Base-by-base conservation (phyloP, 2,329 filamentous ascomycete species). In the Verticillium nubilum region DNA sequence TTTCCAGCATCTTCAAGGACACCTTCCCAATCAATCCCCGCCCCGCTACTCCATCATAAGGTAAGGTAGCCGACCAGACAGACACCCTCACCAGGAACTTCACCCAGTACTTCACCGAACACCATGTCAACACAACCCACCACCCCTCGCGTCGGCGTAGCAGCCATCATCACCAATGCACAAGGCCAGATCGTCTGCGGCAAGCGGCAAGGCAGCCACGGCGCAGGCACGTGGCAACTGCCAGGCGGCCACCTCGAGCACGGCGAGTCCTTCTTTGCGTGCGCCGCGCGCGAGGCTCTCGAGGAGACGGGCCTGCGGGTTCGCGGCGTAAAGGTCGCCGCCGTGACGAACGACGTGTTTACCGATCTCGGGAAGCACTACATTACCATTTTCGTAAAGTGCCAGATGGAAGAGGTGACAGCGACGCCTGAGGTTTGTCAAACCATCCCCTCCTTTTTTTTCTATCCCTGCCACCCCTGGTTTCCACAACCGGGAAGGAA, bases 231-330 rank as follows among this genome's bases (percentile, higher is more conserved):
- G 0, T 85, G 82, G 73, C 86, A 86, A 56, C 81, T 91, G 15
- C 89, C 90, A 0, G 90, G 90, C 25, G 91, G 90, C 0, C 89
- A 94, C 66, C 80, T 93, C 17, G 90, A 94, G 62, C 82, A 83
- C 59, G 82, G 83, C 62, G 90, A 94, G 69, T 78, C 77, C 1
- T 79, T 85, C 31, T 77, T 85, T 23, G 70, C 73, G 0, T 92
- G 89, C 60, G 88, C 89, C 0, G 79, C 74, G 54, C 81, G 90
- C 4, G 90, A 94, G 72, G 77, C 83, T 0, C 68, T 84, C 0
- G 90, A 94, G 69, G 90, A 94, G 68, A 91, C 90, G 0, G 87
- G 82, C 0, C 76, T 92, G 0, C 66, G 72, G 0, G 76, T 92
- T 1, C 75, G 70, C 1, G 77, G 80, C 6, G 55, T 83, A 5